Evolutionary conservation across 2,329 filamentous ascomycete genomes (phyloP).

Genomic region (Pseudogymnoascus sp.): DNA sequence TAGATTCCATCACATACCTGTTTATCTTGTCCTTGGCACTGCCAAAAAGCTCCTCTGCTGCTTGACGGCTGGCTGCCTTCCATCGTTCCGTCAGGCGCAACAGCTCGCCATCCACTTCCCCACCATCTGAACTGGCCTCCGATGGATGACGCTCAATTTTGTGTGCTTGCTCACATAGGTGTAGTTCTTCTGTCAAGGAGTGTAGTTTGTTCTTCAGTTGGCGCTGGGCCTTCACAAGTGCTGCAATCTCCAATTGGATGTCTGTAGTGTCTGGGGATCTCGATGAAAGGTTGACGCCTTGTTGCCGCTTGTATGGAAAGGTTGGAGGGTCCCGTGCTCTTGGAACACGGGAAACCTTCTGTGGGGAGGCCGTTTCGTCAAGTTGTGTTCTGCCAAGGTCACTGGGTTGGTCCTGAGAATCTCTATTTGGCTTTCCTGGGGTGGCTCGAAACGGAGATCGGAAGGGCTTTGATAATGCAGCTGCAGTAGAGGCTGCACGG

Average conservation of each 20-base stretch:
- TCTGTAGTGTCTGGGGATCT: not conserved
- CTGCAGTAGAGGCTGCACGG: conserved; percentile 48
- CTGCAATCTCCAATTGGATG: conserved; percentile 22
- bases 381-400: not conserved
- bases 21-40: conserved; percentile 51
- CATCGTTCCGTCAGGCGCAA: conserved; percentile 50
- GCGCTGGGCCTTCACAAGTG: conserved; percentile 26
- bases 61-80: conserved; percentile 50
- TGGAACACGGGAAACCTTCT: not conserved
- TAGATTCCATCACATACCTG: conserved; percentile 27
- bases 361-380: not conserved
- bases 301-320: not conserved
- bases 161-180: conserved; percentile 44
- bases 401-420: not conserved
- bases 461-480: conserved; percentile 61
- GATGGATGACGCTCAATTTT: conserved; percentile 35
- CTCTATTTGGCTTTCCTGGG: conserved; percentile 5
- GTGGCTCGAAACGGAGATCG: conserved; percentile 55
- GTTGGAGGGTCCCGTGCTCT: not conserved
- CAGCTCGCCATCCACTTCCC: conserved; percentile 44
- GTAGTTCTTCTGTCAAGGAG: conserved; percentile 34
- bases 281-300: not conserved
- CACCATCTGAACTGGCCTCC: conserved; percentile 12
- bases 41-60: conserved; percentile 60
- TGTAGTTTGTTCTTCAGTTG: conserved; percentile 27